phyloP scores from a whole-genome alignment of 2,329 filamentous ascomycete species.

The Fusarium ambrosium region DNA sequence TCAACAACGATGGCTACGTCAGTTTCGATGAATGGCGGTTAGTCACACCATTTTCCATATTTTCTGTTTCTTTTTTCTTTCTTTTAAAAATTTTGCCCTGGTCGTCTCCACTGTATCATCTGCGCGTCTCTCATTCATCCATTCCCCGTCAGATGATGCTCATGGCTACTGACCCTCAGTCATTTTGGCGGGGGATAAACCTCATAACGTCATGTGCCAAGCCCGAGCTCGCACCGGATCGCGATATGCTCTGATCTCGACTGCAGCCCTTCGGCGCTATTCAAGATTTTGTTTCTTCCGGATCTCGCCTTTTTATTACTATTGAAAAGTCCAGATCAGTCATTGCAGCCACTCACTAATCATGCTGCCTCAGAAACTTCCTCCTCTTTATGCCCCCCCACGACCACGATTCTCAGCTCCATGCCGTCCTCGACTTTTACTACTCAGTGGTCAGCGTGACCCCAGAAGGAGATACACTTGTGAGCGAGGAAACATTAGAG shows the following conservation, averaged over 20 bases:
- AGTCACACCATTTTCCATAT: slow-evolving; percentile 53
- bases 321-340: slow-evolving; percentile 10
- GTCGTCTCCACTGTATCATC: slow-evolving; percentile 17
- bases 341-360: slow-evolving; percentile 33
- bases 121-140: slow-evolving; percentile 8
- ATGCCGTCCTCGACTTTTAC: slow-evolving; percentile 91
- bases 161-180: slow-evolving; percentile 47
- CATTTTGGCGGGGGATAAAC: slow-evolving; percentile 44
- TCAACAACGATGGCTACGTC: slow-evolving; percentile 88
- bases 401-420: slow-evolving; percentile 77
- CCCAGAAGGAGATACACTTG: slow-evolving; percentile 91
- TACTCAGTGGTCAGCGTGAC: slow-evolving; percentile 90
- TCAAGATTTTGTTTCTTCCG: background rate
- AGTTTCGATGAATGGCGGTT: slow-evolving; percentile 98
- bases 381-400: slow-evolving; percentile 84
- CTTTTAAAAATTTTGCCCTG: background rate
- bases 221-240: slow-evolving; percentile 24
- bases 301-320: slow-evolving; percentile 4
- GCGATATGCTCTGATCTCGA: slow-evolving; percentile 23
- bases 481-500: slow-evolving; percentile 91
- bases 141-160: slow-evolving; percentile 39
- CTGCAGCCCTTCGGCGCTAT: slow-evolving; percentile 1
- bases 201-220: slow-evolving; percentile 49
- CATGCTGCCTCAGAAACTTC: slow-evolving; percentile 76
- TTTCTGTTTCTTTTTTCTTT: slow-evolving; percentile 15